phyloP scores from a whole-genome alignment of 163 green algal genomes.

The Scenedesmus sp. region DNA sequence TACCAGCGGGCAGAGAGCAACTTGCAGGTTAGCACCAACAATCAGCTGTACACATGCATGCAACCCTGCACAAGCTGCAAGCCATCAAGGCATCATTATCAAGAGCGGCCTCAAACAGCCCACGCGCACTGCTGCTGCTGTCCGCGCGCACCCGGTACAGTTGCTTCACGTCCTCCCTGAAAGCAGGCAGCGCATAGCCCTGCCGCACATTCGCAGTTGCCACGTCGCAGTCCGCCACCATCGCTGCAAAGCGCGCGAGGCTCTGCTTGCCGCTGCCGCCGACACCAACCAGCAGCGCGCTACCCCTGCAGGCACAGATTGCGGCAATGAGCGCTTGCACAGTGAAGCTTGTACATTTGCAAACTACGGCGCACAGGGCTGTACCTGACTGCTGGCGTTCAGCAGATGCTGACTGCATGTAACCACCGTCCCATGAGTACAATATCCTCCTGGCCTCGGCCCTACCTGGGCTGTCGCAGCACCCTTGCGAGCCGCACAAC shows the following conservation, averaged over 20 bases:
- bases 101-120: not conserved
- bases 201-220: slow-evolving; percentile 77
- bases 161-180: slow-evolving; percentile 86
- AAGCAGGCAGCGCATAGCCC: slow-evolving; percentile 77
- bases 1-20: not conserved
- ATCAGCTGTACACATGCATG: not conserved
- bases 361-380: no score
- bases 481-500: slow-evolving; percentile 78
- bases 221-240: slow-evolving; percentile 77
- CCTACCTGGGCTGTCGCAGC: slow-evolving; percentile 77
- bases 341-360: no score
- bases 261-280: slow-evolving; percentile 84
- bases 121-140: not conserved
- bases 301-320: not conserved
- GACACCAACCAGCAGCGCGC: slow-evolving; percentile 84
- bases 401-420: no score
- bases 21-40: no score
- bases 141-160: slow-evolving; percentile 69
- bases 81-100: not conserved
- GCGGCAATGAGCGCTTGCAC: no score
- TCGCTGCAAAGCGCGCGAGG: slow-evolving; percentile 83
- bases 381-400: no score
- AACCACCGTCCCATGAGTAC: no score
- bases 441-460: no score
- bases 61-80: not conserved